Evolutionary conservation across 108 stramenopile species (phyloP), one percentile per base, ranked within the genome.

Genomic region (Fragilariopsis cylindrus): DNA sequence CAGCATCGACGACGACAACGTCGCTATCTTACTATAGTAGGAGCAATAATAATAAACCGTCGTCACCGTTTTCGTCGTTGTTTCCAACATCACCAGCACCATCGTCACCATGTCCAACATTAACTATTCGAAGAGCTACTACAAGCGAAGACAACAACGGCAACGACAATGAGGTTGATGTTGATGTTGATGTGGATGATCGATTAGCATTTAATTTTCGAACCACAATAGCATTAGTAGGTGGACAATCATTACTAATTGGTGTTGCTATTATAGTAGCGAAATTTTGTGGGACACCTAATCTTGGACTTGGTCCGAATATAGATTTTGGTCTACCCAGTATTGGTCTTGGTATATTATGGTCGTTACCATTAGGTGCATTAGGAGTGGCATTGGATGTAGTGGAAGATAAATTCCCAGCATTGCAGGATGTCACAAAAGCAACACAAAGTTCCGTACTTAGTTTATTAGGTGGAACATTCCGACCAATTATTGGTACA

Each of bases 391-490:
- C 80, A 30, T 63, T 94, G 66, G 81, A 84, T 58, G 42, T 80
- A 8, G 57, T 90, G n/a, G 90, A 93, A 78, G 83, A 86, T 19
- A 67, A 79, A 18, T 77, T 90, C 42, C 82, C 81, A 13, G 89
- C 90, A 40, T 56, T 94, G 42, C 82, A 90, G 73, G 79, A 89
- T 5, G 90, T 94, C 1, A 88, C 90, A 7, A 85, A 76, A 43
- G 91, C 93, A 3, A 95, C 93, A 3, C 93, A 91, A 72, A 71
- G 85, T 8, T 90, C 85, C 71, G 88, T 92, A 3, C 73, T 92
- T 55, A 79, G 81, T 16, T 67, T 95, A 46, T 67, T 95, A 74
- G 93, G 93, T 3, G 70, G 77, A 12, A 75, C 69, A 44, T 83
- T 90, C 49, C 85, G 85, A 48, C 88, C 88, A 50, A 9, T 79